Conservation (phyloP, 306 rosid species). For the Hippophae gyantsensis region DNA sequence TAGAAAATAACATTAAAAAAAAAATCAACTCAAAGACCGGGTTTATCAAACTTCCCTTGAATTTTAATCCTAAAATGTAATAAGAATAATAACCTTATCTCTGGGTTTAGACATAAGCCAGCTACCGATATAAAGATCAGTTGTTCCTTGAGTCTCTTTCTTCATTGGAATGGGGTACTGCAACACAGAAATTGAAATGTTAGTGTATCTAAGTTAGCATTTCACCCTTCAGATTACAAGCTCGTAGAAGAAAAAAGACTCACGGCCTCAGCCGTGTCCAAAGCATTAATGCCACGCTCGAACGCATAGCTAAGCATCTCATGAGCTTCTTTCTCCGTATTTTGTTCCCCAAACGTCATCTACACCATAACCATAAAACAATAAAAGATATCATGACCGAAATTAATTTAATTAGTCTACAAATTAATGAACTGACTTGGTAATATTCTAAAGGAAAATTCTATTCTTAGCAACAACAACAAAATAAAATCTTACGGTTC, state of each 20-base stretch:
- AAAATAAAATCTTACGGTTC: slow-evolving; percentile 49
- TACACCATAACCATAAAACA: background rate
- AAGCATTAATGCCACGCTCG: slow-evolving; percentile 58
- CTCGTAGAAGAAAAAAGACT: slow-evolving; percentile 15
- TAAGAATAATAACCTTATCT: slow-evolving; percentile 44
- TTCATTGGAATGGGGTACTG: slow-evolving; percentile 83
- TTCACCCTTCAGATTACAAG: background rate
- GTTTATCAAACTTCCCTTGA: no score
- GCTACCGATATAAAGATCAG: slow-evolving; percentile 65
- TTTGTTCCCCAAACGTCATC: slow-evolving; percentile 92
- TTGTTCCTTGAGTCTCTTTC: slow-evolving; percentile 79
- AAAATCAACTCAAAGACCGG: no score
- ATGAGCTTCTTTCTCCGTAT: slow-evolving; percentile 81
- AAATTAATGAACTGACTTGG: background rate
- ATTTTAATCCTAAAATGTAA: no score
- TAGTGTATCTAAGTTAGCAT: background rate
- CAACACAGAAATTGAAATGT: slow-evolving; percentile 14
- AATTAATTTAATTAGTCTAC: background rate
- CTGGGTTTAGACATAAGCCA: slow-evolving; percentile 85
- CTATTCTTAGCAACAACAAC: background rate
- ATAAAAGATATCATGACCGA: background rate
- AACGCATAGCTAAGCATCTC: slow-evolving; percentile 60
- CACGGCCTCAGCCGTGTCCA: slow-evolving; percentile 77
- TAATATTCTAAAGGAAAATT: no score
- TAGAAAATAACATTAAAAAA: no score